Base-by-base conservation (phyloP, 129 eudicot species). In the Ambrosia trifida region DNA sequence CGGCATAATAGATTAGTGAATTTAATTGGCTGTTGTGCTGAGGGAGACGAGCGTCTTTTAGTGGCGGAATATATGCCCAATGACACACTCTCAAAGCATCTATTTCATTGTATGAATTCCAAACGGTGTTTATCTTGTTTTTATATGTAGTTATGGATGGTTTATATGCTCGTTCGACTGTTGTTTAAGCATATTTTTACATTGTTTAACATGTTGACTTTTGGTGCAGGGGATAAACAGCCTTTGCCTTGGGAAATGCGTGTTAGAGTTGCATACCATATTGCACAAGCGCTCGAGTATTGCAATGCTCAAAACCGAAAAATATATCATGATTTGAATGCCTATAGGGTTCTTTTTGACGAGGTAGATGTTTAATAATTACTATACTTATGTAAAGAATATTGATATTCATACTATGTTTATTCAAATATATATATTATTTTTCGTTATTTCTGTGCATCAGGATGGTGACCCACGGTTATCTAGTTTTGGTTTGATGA, bases 181-280 rank as follows among this genome's bases (percentile, higher is more conserved):
- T 76, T 16, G 64, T 51, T 57, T 14, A 4, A 58, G 8, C 64
- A 49, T 66, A 9, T 49, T 4, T 17, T 33, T 79, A 30, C 24
- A 35, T 41, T 35, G 64, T 49, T 41, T 59, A 16, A 30, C 19
- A 50, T 9, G 56, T 28, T 56, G 24, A 41, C 47, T 76, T 11
- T 73, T 87, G 78, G 13, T 81, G 70, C 57, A 93, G 98, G 96
- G 96, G 98, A 94, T 72, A 94, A 94, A 70, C 92, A 87, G 68
- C 96, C 98, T 73, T 79, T 94, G 66, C 96, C 95, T 59, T 94
- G 98, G 98, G 98, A 94, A 82, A 94, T 94, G 98, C 98, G 98
- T 51, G 96, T 89, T 50, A 83, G 98, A 81, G 96, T 94, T 58
- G 98, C 96, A 19, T 83, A 72, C 58, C 81, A 87, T 79, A 82